Evolutionary conservation across 805 yeast species (phyloP), one percentile per base, ranked within the genome.

Genomic region (Zygosaccharomyces bisporus): DNA sequence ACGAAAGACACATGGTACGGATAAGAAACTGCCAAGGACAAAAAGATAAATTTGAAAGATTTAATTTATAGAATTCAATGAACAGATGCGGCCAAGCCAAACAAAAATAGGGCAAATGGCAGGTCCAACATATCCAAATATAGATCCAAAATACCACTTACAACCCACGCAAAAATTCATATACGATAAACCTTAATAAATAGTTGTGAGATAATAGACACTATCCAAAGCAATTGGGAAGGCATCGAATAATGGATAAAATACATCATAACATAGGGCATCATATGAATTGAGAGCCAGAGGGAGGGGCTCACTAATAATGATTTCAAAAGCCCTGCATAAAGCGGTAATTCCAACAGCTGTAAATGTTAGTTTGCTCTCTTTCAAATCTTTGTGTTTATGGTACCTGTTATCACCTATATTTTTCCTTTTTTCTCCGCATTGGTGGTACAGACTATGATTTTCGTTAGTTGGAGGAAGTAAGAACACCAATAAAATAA

Each of bases 161-260:
- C 70, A 64, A 29, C 85, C 85, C 24, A 75, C 66, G 37, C 70
- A 53, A 27, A 74, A 60, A 9, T 76, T 67, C 30, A 75, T 37
- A 58, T 69, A 80, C 1, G 81, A 60, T 2, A 69, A 61, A 17
- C 83, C 80, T 20, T 60, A 49, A 42, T 74, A 76, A 25, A 77
- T 67, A 19, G 68, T 52, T 4, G 76, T 70, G 60, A 80, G 80
- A 30, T 67, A 56, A 49, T 76, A 68, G 19, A 68, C 53, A 2
- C 68, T 73, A 8, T 49, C 44, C 48, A 73, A 81, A 2, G 76
- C 79, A 27, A 79, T 66, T 7, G 86, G 85, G 62, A 77, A 77
- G 4, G 78, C 79, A 60, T 81, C 85, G 53, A 80, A 76, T 68
- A 76, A 80, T 18, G 77, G 57, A 56, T 77, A 80, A 48, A 76